Percentiles rank a stretch among this genome's conserved stretches.
Conservation (phyloP, 2,329 filamentous ascomycete species). For the Xylariaceae sp. region DNA sequence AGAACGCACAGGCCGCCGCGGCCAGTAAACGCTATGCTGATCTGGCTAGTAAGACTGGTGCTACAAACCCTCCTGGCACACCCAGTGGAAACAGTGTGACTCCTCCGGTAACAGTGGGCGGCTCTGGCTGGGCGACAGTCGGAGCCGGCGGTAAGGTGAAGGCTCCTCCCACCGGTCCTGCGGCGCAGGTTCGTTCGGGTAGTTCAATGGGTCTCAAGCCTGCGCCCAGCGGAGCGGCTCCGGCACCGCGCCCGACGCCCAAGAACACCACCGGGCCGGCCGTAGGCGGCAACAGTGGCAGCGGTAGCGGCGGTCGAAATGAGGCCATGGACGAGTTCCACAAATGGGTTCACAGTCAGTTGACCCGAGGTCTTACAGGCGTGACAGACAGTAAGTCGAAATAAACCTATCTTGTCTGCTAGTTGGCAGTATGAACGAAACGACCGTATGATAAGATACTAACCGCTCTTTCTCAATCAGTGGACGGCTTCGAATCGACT, state of each 20-base stretch:
- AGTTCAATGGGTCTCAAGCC: constrained; percentile 42
- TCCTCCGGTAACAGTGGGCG: constrained; percentile 34
- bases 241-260: constrained; percentile 44
- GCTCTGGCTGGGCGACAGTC: constrained; percentile 85
- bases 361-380: constrained; percentile 63
- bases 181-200: constrained; percentile 42
- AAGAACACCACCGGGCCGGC: constrained; percentile 47
- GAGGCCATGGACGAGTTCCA: constrained; percentile 82
- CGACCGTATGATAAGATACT: not conserved
- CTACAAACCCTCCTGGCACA: constrained; percentile 36
- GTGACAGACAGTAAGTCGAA: constrained; percentile 46
- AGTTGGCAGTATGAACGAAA: not conserved
- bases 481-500: constrained; percentile 72
- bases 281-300: constrained; percentile 7
- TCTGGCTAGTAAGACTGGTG: constrained; percentile 69
- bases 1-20: constrained; percentile 42
- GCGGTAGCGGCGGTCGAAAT: constrained; percentile 35
- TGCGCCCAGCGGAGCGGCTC: constrained; percentile 33
- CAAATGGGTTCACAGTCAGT: constrained; percentile 81
- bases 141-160: constrained; percentile 92
- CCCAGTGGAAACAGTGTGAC: constrained; percentile 35
- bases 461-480: constrained; percentile 37
- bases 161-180: constrained; percentile 59
- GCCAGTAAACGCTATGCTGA: constrained; percentile 88
- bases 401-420: not conserved